These are phyloP conservation scores for Phytophthora megakarya DNA, from an alignment of 352 stramenopile species.

Conservation along the genomic window DNA sequence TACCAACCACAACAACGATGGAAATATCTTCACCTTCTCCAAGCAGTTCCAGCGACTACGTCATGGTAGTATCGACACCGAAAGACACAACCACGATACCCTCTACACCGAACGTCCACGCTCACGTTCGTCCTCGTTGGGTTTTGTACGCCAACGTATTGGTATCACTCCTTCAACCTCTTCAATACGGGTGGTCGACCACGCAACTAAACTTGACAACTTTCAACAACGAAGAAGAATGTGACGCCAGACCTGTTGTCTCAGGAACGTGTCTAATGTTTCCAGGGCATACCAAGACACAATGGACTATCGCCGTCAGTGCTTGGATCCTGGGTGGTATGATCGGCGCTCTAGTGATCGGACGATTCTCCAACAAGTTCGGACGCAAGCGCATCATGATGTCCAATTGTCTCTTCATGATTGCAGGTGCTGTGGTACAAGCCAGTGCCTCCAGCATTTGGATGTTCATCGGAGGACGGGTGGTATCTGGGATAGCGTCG, in stretches of 20 bases:
- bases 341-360: conserved; percentile 39
- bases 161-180: conserved; percentile 42
- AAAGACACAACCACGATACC: conserved; percentile 8
- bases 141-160: conserved; percentile 45
- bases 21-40: conserved; percentile 13
- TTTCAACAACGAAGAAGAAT: conserved; percentile 48
- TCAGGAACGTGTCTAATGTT: conserved; percentile 63
- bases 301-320: conserved; percentile 57
- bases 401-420: conserved; percentile 45
- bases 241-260: conserved; percentile 37
- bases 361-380: conserved; percentile 28
- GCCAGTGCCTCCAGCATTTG: conserved; percentile 31
- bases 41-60: conserved; percentile 15
- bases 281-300: conserved; percentile 42
- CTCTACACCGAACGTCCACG: conserved; percentile 7
- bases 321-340: conserved; percentile 43
- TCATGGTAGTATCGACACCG: conserved; percentile 5
- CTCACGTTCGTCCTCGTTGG: conserved; percentile 19
- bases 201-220: conserved; percentile 58
- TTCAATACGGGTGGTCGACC: conserved; percentile 60
- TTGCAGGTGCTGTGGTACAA: conserved; percentile 40
- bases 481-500: conserved; percentile 46
- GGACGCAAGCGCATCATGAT: conserved; percentile 28
- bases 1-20: conserved; percentile 3
- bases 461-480: conserved; percentile 40